Conservation (phyloP, 371 early-diverging fungal genomes). For the Mortierella sp. region DNA sequence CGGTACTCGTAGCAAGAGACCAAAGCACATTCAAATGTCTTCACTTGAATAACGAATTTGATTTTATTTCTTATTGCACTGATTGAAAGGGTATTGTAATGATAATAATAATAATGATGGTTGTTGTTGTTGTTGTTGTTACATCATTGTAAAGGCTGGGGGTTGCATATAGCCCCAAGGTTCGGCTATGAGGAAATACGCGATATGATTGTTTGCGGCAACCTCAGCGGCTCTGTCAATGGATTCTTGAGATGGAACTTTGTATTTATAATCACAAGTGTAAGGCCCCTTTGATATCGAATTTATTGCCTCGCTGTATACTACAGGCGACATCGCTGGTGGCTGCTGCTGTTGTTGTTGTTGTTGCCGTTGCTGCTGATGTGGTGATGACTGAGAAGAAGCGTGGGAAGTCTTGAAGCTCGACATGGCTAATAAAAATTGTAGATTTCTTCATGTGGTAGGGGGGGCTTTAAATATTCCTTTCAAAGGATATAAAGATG, state of each 20-base stretch:
- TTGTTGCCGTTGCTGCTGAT: not conserved
- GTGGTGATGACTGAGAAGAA: not conserved
- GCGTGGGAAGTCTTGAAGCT: conserved; percentile 1
- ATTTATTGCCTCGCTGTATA: too few species aligned
- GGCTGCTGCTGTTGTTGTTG: not conserved
- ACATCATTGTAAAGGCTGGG: not conserved
- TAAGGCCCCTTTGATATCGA: not conserved
- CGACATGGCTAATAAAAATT: not conserved
- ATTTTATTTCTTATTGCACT: not conserved
- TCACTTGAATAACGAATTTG: not conserved
- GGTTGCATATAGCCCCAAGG: not conserved
- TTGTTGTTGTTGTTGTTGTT: not conserved
- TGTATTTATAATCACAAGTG: not conserved
- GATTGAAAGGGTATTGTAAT: not conserved
- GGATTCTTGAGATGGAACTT: not conserved
- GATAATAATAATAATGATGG: not conserved
- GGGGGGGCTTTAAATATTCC: too few species aligned
- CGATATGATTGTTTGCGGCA: not conserved
- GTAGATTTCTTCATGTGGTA: too few species aligned
- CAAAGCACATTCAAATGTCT: not conserved
- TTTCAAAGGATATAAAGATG: not conserved
- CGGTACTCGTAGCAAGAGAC: conserved; percentile 3
- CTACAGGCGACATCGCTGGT: too few species aligned
- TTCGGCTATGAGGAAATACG: not conserved
- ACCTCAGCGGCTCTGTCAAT: not conserved